Evolutionary conservation across 1,284 basidiomycete genomes (phyloP).

Genomic region (Tranzscheliella williamsii): DNA sequence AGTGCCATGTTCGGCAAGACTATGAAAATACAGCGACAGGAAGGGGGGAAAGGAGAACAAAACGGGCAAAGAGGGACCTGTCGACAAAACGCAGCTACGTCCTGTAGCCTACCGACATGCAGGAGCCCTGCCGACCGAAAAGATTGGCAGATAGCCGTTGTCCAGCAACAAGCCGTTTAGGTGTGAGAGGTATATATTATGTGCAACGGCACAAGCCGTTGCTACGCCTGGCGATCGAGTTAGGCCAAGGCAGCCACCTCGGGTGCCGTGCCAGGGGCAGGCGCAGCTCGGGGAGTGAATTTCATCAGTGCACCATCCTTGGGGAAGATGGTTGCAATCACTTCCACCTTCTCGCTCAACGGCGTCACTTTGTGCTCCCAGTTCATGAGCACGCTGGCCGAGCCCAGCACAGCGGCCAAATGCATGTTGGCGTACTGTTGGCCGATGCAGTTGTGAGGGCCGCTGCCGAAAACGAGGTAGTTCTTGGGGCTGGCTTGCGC

Average conservation of each 20-base stretch:
- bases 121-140: too few species aligned
- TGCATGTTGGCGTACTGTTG: conserved; percentile 91
- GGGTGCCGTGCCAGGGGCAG: conserved; percentile 40
- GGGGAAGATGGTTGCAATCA: conserved; percentile 74
- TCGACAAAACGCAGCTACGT: too few species aligned
- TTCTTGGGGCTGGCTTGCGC: conserved; percentile 89
- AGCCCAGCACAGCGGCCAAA: conserved; percentile 81
- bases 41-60: too few species aligned
- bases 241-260: conserved; percentile 49
- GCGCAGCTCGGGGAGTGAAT: conserved; percentile 63
- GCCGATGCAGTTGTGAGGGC: conserved; percentile 82
- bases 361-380: conserved; percentile 86
- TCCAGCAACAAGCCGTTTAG: too few species aligned
- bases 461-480: conserved; percentile 92
- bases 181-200: not conserved
- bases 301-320: conserved; percentile 85
- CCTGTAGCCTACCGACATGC: too few species aligned
- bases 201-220: not conserved
- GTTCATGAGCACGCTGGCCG: conserved; percentile 79
- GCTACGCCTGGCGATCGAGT: not conserved
- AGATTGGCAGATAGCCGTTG: too few species aligned
- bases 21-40: too few species aligned
- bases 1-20: too few species aligned
- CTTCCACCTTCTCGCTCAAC: conserved; percentile 73
- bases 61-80: too few species aligned